Conservation (phyloP, 1,139 yeast genomes). For the Kluyveromyces sp. region DNA sequence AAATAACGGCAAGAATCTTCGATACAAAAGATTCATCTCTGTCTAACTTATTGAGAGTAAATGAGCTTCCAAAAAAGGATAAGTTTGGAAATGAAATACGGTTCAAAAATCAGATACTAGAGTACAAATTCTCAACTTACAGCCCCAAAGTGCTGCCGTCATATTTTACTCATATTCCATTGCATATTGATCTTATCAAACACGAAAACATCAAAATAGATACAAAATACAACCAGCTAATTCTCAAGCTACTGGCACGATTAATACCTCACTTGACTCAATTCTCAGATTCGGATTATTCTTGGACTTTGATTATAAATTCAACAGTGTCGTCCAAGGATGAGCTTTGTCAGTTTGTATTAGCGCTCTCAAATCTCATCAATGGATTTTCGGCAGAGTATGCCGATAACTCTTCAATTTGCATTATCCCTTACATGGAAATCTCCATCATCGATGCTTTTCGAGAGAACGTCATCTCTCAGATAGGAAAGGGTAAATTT, state of each 20-base stretch:
- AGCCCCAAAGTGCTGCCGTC: constrained; percentile 13
- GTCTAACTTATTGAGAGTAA: constrained; percentile 13
- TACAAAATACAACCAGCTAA: constrained; percentile 15
- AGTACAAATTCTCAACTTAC: constrained; percentile 17
- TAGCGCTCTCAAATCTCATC: constrained; percentile 21
- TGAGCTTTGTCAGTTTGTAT: constrained; percentile 23
- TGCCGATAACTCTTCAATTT: constrained; percentile 13
- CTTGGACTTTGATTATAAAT: constrained; percentile 17
- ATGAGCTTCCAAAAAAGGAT: constrained; percentile 14
- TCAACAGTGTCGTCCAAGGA: constrained; percentile 22
- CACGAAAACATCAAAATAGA: constrained; percentile 15
- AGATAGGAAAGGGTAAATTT: background rate
- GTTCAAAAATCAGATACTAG: constrained; percentile 16
- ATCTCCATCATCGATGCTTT: constrained; percentile 24
- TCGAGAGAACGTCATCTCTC: constrained; percentile 11
- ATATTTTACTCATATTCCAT: constrained; percentile 16
- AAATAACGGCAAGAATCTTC: constrained; percentile 12
- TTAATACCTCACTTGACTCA: constrained; percentile 15
- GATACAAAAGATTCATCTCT: constrained; percentile 11
- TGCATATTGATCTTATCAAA: constrained; percentile 19
- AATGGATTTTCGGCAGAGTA: constrained; percentile 13
- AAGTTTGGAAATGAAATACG: constrained; percentile 18
- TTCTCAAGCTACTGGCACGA: constrained; percentile 18
- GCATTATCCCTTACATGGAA: constrained; percentile 29
- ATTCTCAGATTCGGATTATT: constrained; percentile 5